Base-by-base conservation (phyloP, 2,329 filamentous ascomycete species). In the Hymenoscyphus fructigenus region DNA sequence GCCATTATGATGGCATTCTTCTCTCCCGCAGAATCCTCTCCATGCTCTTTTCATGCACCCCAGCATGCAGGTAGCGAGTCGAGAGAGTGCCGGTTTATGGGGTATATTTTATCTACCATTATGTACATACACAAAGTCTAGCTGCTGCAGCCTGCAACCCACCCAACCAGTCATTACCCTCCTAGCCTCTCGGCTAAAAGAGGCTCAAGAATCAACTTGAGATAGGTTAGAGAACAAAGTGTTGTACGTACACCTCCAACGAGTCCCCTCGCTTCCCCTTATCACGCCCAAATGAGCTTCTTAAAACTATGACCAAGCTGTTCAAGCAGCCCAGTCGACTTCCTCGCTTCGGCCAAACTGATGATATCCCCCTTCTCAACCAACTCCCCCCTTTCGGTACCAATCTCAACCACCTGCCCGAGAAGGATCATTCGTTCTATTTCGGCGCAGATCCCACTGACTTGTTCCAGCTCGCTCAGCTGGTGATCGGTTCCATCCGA, bases 281-380 rank as follows among this genome's bases (percentile, higher is more conserved):
- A 47, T 34, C 55, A 75, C n/a, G 74, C 75, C 95, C 95, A 98
- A 14, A 99, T 93, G 75, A 98, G 79, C 81, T 92, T 96, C 85
- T 97, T 97, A 72, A 98, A 83, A 65, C 90, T 91, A 80, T 98
- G 93, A 1, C 93, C 92, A 73, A 96, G 79, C 76, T 94, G 89
- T 78, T 97, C 94, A 61, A 98, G 77, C 71, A 96, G 83, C 0
- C 93, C 91, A 0, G 94, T 97, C 66, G 89, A 93, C 80, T 86
- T 91, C 83, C 87, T 94, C 64, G 95, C 95, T 74, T 97, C 93
- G 1, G 87, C 87, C 61, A 96, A 76, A 28, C 88, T 91, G 61
- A 99, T 92, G 60, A 99, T 91, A 72, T 94, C 90, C 0, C 80
- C 83, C 67, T 79, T 82, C 69, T 85, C 82, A 23, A 89, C 73